phyloP scores from a whole-genome alignment of 2,329 filamentous ascomycete species.

The Ascocoryne sarcoides region DNA sequence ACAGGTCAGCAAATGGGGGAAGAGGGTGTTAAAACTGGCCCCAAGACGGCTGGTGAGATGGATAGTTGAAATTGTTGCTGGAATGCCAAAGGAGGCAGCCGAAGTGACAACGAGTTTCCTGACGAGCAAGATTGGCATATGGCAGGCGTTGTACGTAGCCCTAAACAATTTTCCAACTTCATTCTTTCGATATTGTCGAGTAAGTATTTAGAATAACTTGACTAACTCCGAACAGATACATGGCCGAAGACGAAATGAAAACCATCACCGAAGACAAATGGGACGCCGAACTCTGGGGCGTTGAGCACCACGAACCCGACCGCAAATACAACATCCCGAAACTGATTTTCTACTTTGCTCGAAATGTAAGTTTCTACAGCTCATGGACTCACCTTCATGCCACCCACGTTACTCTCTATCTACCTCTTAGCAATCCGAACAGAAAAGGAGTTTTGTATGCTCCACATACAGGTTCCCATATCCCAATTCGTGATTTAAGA shows the following conservation, averaged over 20 bases:
- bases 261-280: constrained; percentile 50
- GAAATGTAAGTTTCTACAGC: constrained; percentile 28
- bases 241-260: constrained; percentile 53
- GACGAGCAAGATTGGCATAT: constrained; percentile 46
- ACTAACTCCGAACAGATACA: constrained; percentile 27
- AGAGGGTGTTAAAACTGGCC: constrained; percentile 33
- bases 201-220: too few species aligned
- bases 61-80: constrained; percentile 36
- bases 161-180: background rate
- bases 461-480: too few species aligned
- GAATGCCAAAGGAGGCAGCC: constrained; percentile 41
- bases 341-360: constrained; percentile 52
- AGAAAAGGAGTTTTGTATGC: too few species aligned
- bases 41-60: constrained; percentile 34
- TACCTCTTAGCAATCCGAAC: too few species aligned
- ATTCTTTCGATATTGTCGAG: too few species aligned
- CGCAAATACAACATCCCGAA: constrained; percentile 31
- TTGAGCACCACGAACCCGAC: constrained; percentile 27
- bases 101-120: constrained; percentile 45
- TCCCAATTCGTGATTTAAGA: too few species aligned
- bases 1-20: constrained; percentile 16
- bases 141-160: constrained; percentile 41
- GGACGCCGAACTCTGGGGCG: constrained; percentile 51
- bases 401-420: too few species aligned
- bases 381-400: background rate